Conservation (phyloP, 2,329 filamentous ascomycete species). For the Pseudocercospora ulei region DNA sequence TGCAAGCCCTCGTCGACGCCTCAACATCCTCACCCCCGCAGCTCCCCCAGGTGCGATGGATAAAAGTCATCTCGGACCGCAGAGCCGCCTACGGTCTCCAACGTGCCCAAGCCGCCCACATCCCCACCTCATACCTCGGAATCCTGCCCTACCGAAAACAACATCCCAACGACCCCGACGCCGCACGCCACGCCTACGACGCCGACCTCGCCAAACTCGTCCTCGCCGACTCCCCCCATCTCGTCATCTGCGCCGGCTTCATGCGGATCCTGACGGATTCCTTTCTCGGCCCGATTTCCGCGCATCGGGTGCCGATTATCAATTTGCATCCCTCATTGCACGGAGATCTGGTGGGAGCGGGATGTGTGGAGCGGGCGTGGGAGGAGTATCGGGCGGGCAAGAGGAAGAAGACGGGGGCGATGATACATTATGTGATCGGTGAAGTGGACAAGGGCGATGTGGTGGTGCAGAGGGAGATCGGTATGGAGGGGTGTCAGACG, state of each 20-base stretch:
- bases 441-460: constrained; percentile 73
- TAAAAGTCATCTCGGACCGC: constrained; percentile 57
- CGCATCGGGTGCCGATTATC: constrained; percentile 57
- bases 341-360: constrained; percentile 61
- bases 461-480: constrained; percentile 61
- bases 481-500: constrained; percentile 49
- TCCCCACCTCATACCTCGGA: constrained; percentile 73
- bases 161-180: constrained; percentile 47
- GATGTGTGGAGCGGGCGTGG: constrained; percentile 68
- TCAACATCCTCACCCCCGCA: constrained; percentile 33
- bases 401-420: constrained; percentile 63
- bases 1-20: constrained; percentile 65
- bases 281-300: constrained; percentile 60
- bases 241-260: constrained; percentile 76
- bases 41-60: constrained; percentile 47
- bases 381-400: constrained; percentile 60
- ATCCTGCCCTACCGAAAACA: constrained; percentile 65
- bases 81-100: constrained; percentile 56
- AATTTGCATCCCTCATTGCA: constrained; percentile 71
- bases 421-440: constrained; percentile 70
- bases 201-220: constrained; percentile 61
- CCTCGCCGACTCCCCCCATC: constrained; percentile 54
- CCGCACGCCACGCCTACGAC: constrained; percentile 61
- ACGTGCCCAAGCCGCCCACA: constrained; percentile 50
- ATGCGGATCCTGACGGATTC: constrained; percentile 68